These are phyloP conservation scores for Adenanthera pavonina DNA, from an alignment of 306 rosid genomes.

Conservation along the genomic window DNA sequence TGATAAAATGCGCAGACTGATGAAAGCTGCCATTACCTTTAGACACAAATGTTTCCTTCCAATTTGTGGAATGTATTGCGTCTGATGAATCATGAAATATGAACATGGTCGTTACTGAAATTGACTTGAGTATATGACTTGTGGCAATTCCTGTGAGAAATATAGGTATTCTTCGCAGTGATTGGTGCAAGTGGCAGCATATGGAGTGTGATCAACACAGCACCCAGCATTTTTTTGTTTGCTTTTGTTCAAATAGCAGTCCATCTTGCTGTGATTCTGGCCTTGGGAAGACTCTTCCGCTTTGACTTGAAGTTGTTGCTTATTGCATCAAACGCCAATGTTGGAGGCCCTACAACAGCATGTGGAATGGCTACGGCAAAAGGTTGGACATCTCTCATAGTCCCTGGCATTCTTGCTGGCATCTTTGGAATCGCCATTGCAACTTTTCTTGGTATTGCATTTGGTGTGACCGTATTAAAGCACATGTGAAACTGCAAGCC, in stretches of 20 bases:
- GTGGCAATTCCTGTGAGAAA: slow-evolving; percentile 14
- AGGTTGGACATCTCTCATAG: slow-evolving; percentile 73
- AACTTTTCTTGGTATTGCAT: slow-evolving; percentile 70
- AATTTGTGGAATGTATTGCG: too few relatives aligned
- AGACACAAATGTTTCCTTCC: slow-evolving; percentile 12
- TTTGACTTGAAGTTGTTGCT: slow-evolving; percentile 67
- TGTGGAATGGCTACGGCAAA: slow-evolving; percentile 85
- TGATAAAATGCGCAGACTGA: neutral
- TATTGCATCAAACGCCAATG: slow-evolving; percentile 82
- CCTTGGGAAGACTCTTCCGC: slow-evolving; percentile 63
- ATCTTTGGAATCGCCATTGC: slow-evolving; percentile 69
- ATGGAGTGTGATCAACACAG: slow-evolving; percentile 64
- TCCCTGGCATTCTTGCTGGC: slow-evolving; percentile 80
- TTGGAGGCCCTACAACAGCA: slow-evolving; percentile 88
- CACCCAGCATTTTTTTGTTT: slow-evolving; percentile 72
- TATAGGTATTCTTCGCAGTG: slow-evolving; percentile 68
- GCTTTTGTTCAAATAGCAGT: slow-evolving; percentile 71
- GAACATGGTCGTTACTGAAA: neutral
- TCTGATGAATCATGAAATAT: neutral
- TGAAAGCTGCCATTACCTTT: neutral
- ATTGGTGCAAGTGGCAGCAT: slow-evolving; percentile 76
- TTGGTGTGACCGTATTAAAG: slow-evolving; percentile 62
- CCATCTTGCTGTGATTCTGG: slow-evolving; percentile 65
- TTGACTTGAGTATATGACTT: neutral
- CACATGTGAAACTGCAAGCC: slow-evolving; percentile 40